Evolutionary conservation across 2,329 filamentous ascomycete genomes (phyloP).

Genomic region (Cladosporium sp.): DNA sequence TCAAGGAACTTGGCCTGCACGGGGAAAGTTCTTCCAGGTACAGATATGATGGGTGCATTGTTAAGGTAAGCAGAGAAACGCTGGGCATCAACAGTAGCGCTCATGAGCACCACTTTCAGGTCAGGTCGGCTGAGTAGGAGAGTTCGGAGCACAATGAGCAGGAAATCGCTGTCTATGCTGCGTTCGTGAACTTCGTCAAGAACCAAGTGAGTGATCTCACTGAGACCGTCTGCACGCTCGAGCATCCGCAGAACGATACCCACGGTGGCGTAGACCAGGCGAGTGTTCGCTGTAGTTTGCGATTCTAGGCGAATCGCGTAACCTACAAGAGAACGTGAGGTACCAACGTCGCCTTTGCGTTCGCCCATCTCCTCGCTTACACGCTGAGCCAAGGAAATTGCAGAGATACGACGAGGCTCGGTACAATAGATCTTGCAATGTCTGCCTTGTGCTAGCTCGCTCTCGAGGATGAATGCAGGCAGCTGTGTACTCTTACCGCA

Average conservation of each 20-base stretch:
- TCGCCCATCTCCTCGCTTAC: constrained; percentile 96
- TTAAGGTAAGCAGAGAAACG: constrained; percentile 87
- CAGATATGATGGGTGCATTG: constrained; percentile 81
- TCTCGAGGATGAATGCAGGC: constrained; percentile 89
- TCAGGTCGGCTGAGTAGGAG: constrained; percentile 75
- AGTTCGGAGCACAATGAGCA: constrained; percentile 87
- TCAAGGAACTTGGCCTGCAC: constrained; percentile 87
- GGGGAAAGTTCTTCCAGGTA: constrained; percentile 91
- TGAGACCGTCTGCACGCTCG: constrained; percentile 81
- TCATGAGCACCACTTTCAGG: constrained; percentile 94
- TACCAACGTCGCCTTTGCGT: constrained; percentile 77
- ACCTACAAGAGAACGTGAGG: constrained; percentile 79
- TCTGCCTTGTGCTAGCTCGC: constrained; percentile 77
- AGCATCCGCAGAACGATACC: constrained; percentile 98
- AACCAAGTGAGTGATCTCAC: constrained; percentile 88
- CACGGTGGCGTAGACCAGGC: constrained; percentile 83
- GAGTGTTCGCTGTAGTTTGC: constrained; percentile 77
- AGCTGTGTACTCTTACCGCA: constrained; percentile 98
- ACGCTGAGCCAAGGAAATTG: constrained; percentile 86
- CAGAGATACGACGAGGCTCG: constrained; percentile 92
- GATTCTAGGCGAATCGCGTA: constrained; percentile 94
- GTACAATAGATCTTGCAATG: constrained; percentile 93
- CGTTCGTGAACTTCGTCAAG: constrained; percentile 98
- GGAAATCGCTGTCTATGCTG: constrained; percentile 93
- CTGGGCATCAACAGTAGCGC: constrained; percentile 90